Evolutionary conservation across 2,329 filamentous ascomycete genomes (phyloP).

Genomic region (Epichloe brachyelytri): DNA sequence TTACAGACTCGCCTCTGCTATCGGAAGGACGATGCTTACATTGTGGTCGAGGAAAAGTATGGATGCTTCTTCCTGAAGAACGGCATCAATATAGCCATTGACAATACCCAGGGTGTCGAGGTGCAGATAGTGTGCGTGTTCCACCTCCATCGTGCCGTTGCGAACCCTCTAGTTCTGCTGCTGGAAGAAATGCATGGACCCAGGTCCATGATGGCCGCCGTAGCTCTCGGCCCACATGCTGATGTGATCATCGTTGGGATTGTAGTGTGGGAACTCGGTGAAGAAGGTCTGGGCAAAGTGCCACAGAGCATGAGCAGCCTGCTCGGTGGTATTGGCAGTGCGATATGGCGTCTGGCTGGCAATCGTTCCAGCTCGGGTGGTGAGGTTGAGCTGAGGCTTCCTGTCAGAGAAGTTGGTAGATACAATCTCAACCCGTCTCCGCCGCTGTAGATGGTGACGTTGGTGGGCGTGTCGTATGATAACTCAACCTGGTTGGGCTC

Average conservation of each 20-base stretch:
- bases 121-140: slow-evolving; percentile 35
- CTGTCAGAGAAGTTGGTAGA: slow-evolving; percentile 23
- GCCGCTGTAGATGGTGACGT: slow-evolving; percentile 41
- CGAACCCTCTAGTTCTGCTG: slow-evolving; percentile 44
- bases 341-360: too few relatives aligned
- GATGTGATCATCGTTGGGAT: slow-evolving; percentile 39
- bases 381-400: slow-evolving; percentile 24
- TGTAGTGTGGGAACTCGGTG: slow-evolving; percentile 43
- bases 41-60: slow-evolving; percentile 48
- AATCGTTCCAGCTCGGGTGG: slow-evolving; percentile 5
- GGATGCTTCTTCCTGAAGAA: slow-evolving; percentile 45
- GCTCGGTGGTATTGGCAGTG: slow-evolving; percentile 22
- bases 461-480: slow-evolving; percentile 52
- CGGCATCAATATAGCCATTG: slow-evolving; percentile 54
- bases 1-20: not conserved
- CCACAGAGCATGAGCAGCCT: slow-evolving; percentile 46
- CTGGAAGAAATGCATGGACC: slow-evolving; percentile 44
- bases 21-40: slow-evolving; percentile 20
- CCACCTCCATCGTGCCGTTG: slow-evolving; percentile 17
- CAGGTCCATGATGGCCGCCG: slow-evolving; percentile 56
- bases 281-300: slow-evolving; percentile 54
- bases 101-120: slow-evolving; percentile 54
- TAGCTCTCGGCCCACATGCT: slow-evolving; percentile 58
- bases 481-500: slow-evolving; percentile 56
- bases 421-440: slow-evolving; percentile 35